These are phyloP conservation scores for Dictyostelium citrinum DNA, from an alignment of 78 protist genomes.

Conservation along the genomic window DNA sequence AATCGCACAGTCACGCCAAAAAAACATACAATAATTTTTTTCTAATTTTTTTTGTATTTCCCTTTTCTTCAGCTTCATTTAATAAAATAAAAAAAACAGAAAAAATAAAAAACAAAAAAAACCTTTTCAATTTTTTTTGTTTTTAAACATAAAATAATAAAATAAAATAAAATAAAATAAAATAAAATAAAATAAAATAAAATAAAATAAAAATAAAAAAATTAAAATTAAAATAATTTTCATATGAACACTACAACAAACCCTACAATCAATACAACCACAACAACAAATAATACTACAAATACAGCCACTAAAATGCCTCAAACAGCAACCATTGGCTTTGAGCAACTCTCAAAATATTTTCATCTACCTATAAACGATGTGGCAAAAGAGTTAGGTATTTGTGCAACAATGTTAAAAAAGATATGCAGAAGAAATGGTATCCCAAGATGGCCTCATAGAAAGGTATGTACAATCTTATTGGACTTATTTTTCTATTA, in stretches of 20 bases:
- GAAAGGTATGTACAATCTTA: conserved; percentile 43
- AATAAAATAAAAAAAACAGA: background rate
- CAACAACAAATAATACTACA: background rate
- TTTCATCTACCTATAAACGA: conserved; percentile 76
- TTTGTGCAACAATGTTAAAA: conserved; percentile 83
- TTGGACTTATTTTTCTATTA: background rate
- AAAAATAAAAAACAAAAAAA: background rate
- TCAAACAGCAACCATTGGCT: conserved; percentile 70
- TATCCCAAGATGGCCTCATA: conserved; percentile 84
- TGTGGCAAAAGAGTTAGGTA: conserved; percentile 82
- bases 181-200: background rate
- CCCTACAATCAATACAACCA: background rate
- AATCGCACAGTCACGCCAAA: background rate
- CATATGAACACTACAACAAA: background rate
- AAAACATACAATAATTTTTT: background rate
- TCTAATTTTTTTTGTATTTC: background rate
- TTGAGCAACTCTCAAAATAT: conserved; percentile 69
- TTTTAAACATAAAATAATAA: too few relatives aligned
- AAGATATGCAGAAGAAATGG: conserved; percentile 79
- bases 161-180: background rate
- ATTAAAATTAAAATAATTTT: background rate
- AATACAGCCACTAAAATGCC: conserved; percentile 43
- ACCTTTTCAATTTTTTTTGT: background rate
- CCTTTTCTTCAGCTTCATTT: background rate
- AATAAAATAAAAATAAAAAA: background rate